Percentiles rank a stretch among this genome's conserved stretches.
phyloP scores from a whole-genome alignment of 2,329 filamentous ascomycete species.

The Onygena corvina region DNA sequence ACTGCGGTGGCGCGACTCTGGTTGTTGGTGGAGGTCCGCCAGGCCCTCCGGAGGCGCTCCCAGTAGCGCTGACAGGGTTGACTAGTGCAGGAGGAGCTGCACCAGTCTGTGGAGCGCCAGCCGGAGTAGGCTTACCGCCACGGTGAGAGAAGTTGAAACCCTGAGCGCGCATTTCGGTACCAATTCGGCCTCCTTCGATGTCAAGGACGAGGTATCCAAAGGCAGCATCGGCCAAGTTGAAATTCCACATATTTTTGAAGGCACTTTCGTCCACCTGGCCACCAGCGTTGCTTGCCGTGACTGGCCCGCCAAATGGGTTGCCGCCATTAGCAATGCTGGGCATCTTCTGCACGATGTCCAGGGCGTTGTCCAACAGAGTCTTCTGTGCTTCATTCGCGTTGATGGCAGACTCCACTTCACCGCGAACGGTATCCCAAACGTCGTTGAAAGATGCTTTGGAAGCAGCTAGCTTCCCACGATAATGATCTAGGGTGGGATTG shows the following conservation, averaged over 20 bases:
- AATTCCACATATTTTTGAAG: conserved; percentile 99
- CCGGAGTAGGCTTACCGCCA: conserved; percentile 57
- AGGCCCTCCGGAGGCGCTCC: conserved; percentile 28
- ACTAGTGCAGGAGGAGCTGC: conserved; percentile 7
- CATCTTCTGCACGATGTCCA: conserved; percentile 97
- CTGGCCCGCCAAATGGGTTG: conserved; percentile 87
- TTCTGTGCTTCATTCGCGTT: conserved; percentile 88
- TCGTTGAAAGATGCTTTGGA: conserved; percentile 98
- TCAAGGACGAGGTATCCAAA: conserved; percentile 94
- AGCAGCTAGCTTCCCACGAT: conserved; percentile 92
- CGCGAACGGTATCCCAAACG: conserved; percentile 97
- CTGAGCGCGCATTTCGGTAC: conserved; percentile 96
- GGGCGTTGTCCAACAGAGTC: conserved; percentile 76
- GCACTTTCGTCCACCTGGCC: conserved; percentile 96
- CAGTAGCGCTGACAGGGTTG: conserved; percentile 20
- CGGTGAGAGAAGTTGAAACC: conserved; percentile 99
- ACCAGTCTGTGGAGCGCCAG: conserved; percentile 13
- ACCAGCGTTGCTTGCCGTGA: conserved; percentile 54
- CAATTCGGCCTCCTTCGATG: conserved; percentile 88
- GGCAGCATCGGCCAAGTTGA: conserved; percentile 92
- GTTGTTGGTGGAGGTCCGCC: conserved; percentile 25
- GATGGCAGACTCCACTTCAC: conserved; percentile 89
- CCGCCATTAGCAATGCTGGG: conserved; percentile 86
- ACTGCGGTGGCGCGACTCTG: conserved; percentile 25
- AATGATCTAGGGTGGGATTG: conserved; percentile 94